phyloP scores from a whole-genome alignment of 2,329 filamentous ascomycete species.

The Hymenoscyphus fraxineus region DNA sequence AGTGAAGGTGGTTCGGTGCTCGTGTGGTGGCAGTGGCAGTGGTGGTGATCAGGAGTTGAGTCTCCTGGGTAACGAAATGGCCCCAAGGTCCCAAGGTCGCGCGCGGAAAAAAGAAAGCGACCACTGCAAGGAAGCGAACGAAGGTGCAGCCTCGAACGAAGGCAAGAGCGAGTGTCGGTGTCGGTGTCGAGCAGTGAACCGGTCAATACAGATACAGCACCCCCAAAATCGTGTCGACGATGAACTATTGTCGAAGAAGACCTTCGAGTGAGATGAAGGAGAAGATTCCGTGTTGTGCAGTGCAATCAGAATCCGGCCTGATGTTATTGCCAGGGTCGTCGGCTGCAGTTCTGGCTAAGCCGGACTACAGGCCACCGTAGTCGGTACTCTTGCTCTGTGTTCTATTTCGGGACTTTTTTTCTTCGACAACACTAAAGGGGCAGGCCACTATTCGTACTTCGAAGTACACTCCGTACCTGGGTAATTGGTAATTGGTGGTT shows the following conservation, averaged over 20 bases:
- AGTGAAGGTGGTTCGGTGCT: background rate
- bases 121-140: constrained; percentile 15
- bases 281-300: background rate
- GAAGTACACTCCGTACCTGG: too few relatives aligned
- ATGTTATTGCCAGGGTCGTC: background rate
- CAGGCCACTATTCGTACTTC: too few relatives aligned
- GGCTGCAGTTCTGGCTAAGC: background rate
- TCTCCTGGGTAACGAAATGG: constrained; percentile 22
- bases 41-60: constrained; percentile 1
- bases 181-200: constrained; percentile 8
- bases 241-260: constrained; percentile 2
- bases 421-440: background rate
- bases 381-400: too few relatives aligned
- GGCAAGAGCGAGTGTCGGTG: constrained; percentile 23
- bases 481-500: too few relatives aligned
- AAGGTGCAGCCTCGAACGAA: constrained; percentile 15
- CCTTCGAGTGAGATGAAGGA: background rate
- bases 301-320: background rate
- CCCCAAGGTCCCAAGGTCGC: background rate
- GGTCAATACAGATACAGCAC: background rate
- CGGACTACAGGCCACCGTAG: background rate
- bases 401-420: background rate
- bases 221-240: constrained; percentile 5
- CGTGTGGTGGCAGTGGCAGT: background rate
- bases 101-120: background rate